These are phyloP conservation scores for Sarcodon aspratus DNA, from an alignment of 768 basidiomycete genomes.

Conservation along the genomic window DNA sequence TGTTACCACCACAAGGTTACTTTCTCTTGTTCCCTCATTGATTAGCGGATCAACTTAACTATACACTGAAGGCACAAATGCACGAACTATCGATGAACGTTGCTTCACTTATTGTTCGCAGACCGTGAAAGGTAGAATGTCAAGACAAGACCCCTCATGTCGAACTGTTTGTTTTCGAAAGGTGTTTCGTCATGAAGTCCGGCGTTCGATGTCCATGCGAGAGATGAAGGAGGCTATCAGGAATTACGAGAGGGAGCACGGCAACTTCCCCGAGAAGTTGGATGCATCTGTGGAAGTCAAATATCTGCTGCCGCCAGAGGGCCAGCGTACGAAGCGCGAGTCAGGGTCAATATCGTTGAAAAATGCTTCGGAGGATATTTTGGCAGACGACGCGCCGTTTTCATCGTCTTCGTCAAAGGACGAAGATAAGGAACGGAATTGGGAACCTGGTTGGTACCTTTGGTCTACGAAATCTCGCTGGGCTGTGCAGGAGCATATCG, in stretches of 20 bases:
- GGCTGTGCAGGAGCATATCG: slow-evolving; percentile 42
- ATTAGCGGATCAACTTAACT: background rate
- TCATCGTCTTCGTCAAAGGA: slow-evolving; percentile 4
- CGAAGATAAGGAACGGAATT: slow-evolving; percentile 35
- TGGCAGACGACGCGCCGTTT: slow-evolving; percentile 4
- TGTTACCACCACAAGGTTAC: slow-evolving; percentile 12
- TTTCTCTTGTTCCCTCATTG: background rate
- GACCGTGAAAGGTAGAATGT: slow-evolving; percentile 16
- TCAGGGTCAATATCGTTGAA: background rate
- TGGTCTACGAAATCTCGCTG: slow-evolving; percentile 49
- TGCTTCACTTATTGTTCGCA: slow-evolving; percentile 26
- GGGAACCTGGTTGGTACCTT: slow-evolving; percentile 70
- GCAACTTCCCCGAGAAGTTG: slow-evolving; percentile 4
- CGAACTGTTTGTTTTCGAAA: slow-evolving; percentile 24
- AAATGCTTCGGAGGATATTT: slow-evolving; percentile 4
- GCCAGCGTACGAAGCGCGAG: slow-evolving; percentile 25
- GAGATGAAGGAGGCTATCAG: slow-evolving; percentile 1
- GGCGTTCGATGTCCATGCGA: slow-evolving; percentile 11
- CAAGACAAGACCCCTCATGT: slow-evolving; percentile 21
- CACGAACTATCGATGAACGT: slow-evolving; percentile 20
- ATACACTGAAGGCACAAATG: slow-evolving; percentile 13
- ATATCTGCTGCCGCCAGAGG: slow-evolving; percentile 57
- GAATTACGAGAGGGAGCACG: background rate
- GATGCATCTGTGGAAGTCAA: slow-evolving; percentile 11
- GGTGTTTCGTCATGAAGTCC: slow-evolving; percentile 24